phyloP scores from a whole-genome alignment of 192 early-diverging fungal species.

The Helicostylum pulchrum region DNA sequence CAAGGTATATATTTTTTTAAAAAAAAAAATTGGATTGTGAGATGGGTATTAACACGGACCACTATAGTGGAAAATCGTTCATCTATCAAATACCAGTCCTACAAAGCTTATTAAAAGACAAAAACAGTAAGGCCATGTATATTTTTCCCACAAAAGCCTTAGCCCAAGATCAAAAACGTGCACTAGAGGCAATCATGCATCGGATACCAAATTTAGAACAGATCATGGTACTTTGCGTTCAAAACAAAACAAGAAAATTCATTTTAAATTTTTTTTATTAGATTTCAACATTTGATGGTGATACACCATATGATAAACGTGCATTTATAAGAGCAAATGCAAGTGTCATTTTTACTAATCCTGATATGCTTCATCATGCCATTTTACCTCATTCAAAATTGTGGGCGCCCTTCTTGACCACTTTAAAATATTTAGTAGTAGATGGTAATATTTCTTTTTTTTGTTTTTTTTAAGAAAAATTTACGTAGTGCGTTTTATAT shows the following conservation, averaged over 20 bases:
- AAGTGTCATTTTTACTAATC: constrained; percentile 75
- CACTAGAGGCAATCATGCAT: constrained; percentile 40
- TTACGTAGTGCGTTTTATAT: not conserved
- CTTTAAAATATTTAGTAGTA: constrained; percentile 62
- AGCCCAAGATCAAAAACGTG: constrained; percentile 71
- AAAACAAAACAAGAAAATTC: too few species aligned
- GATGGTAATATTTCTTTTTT: constrained; percentile 40
- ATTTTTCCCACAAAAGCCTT: constrained; percentile 84
- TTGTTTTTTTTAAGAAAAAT: not conserved
- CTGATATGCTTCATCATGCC: constrained; percentile 73
- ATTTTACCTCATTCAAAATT: constrained; percentile 55
- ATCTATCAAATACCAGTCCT: constrained; percentile 74
- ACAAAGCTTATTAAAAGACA: constrained; percentile 45
- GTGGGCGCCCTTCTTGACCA: constrained; percentile 58
- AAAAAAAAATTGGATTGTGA: not conserved
- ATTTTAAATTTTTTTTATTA: not conserved
- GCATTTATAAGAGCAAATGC: constrained; percentile 46
- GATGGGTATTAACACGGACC: constrained; percentile 1
- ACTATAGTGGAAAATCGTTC: constrained; percentile 79
- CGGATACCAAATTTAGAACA: constrained; percentile 26
- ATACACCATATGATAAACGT: constrained; percentile 50
- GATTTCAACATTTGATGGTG: constrained; percentile 62
- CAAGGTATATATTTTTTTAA: constrained; percentile 42
- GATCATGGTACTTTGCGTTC: constrained; percentile 32
- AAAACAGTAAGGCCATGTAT: constrained; percentile 44